Base-by-base conservation (phyloP, 495 filamentous ascomycete genomes). In the Tricharina praecox region DNA sequence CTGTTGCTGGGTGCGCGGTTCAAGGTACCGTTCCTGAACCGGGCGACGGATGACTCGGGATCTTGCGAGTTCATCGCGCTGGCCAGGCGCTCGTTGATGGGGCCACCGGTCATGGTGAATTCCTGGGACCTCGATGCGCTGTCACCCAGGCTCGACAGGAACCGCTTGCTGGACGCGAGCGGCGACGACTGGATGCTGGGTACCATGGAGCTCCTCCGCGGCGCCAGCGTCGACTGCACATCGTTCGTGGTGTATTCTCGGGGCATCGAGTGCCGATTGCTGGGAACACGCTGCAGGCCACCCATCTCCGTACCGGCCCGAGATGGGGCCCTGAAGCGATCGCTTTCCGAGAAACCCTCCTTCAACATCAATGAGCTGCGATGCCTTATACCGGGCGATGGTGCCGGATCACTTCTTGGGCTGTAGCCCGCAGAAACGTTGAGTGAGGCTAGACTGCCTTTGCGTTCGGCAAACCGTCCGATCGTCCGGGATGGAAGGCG, bases 221-320 rank as follows among this genome's bases (percentile, higher is more conserved):
- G 54, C 0, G 54, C 49, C 1, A 56, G 23, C 8, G 34, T 37
- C 9, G 34, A 37, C 5, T 8, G 4, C 8, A 18, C 16, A 8
- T 38, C 33, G 4, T 23, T 35, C 3, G 30, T 11, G 10, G 34
- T 24, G 42, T 48, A 53, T 10, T 55, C 45, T 4, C 53, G 30
- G 10, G 40, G 44, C 9, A 37, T 2, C 54, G 49, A 37, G 34
- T 11, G 34, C 8, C 34, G 34, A 8, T 4, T 18, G 15, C 4
- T 37, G 34, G 34, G 34, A 18, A 37, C 8, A 37, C 34, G 34
- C 4, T 9, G 34, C 13, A 18, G 48, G 33, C 59, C 62, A 15
- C 67, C 67, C n/a, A 75, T 62, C 43, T 77, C 75, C 9, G 75
- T 77, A n/a, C 63, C 59, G 0, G 75, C 75, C 10, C 75, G 58